Base-by-base conservation (phyloP, 257 asterid genomes). In the Scutellaria minor region DNA sequence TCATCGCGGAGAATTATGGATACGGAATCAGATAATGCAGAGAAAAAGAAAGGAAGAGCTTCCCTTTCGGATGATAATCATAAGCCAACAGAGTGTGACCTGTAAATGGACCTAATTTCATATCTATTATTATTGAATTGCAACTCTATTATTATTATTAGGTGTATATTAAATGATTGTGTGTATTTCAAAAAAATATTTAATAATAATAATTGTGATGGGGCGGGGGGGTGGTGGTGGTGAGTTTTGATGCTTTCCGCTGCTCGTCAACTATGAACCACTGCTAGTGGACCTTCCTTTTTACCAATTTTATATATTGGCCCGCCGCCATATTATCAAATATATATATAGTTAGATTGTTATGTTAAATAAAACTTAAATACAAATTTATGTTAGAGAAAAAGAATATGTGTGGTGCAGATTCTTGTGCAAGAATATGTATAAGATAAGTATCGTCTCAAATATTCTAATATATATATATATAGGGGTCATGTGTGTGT, bases 201-300 rank as follows among this genome's bases (percentile, higher is more conserved):
- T 37, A 54, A 78, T 40, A 14, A 46, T 62, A 20, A 64, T 50
- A 48, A 66, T 60, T 73, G 48, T 13, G 45, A 6, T 8, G 66
- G 71, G 57, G 37, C 45, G 54, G 75, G 7, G 42, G 61, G 77
- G 59, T 18, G 52, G 70, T 12, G 40, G 67, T n/a, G 57, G 68
- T 70, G 75, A 71, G 6, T 13, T 9, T 47, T 46, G 24, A 59
- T 44, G 68, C 75, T 73, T 81, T 74, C 52, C 77, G 77, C 73
- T 44, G 78, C 73, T 64, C 66, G 79, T 81, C 79, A 81, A 77
- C 68, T 52, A 52, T 78, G 78, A 57, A 47, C 31, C 51, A 65
- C 60, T 57, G 10, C 44, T 39, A 37, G 52, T 64, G 56, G 71
- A 27, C 55, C 55, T 45, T 9, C 60, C 60, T 31, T 70, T 58